Conservation (phyloP, 2,329 filamentous ascomycete genomes). For the Tolypocladium paradoxum region DNA sequence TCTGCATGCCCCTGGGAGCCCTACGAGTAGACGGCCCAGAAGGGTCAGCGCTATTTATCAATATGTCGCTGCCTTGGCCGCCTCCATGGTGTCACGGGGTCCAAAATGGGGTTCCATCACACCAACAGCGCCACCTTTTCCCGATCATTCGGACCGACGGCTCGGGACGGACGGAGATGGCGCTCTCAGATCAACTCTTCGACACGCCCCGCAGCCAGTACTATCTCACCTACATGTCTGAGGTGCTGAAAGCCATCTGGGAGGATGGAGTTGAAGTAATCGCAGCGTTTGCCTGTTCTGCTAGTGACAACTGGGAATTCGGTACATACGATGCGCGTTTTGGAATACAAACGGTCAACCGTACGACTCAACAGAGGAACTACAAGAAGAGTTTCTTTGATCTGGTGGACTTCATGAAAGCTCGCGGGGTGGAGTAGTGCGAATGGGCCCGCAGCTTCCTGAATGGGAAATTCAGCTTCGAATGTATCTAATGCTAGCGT, state of each 20-base stretch:
- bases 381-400: conserved; percentile 52
- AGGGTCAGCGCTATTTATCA: too few relatives aligned
- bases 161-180: conserved; percentile 18
- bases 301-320: conserved; percentile 45
- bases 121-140: too few relatives aligned
- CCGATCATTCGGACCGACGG: too few relatives aligned
- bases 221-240: conserved; percentile 42
- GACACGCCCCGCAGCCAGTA: conserved; percentile 43
- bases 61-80: too few relatives aligned
- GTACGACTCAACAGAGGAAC: conserved; percentile 35
- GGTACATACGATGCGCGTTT: conserved; percentile 34
- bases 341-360: conserved; percentile 45
- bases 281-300: conserved; percentile 43
- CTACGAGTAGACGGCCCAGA: too few relatives aligned
- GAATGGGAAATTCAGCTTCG: too few relatives aligned
- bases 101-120: too few relatives aligned
- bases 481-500: too few relatives aligned
- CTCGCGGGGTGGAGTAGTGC: not conserved
- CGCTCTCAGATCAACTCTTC: conserved; percentile 37
- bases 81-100: too few relatives aligned
- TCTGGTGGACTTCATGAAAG: conserved; percentile 38
- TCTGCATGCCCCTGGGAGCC: too few relatives aligned
- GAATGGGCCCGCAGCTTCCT: too few relatives aligned
- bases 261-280: conserved; percentile 44
- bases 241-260: conserved; percentile 43